Percentiles rank a stretch among this genome's conserved stretches.
Evolutionary conservation across 2,329 filamentous ascomycete species (phyloP).

Genomic region (Sclerotiophoma versabilis): DNA sequence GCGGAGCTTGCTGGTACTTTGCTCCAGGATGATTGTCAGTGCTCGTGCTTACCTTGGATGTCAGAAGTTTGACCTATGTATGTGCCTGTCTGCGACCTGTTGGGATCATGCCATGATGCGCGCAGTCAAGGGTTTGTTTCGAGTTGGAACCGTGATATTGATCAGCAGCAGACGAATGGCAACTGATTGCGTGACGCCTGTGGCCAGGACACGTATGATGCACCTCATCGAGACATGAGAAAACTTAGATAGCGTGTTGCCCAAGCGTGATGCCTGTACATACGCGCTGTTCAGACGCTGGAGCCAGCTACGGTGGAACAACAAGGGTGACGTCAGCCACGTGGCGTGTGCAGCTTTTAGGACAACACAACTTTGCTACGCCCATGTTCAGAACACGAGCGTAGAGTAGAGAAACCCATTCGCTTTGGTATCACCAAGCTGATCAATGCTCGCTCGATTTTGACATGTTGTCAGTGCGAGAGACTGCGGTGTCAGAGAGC

Average conservation of each 20-base stretch:
- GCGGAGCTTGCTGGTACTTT: background rate
- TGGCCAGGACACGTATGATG: too few relatives aligned
- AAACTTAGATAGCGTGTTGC: too few relatives aligned
- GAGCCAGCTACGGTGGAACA: background rate
- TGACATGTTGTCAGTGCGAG: background rate
- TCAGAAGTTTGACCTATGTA: background rate
- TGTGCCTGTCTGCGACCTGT: background rate
- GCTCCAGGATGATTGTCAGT: background rate
- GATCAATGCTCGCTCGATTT: too few relatives aligned
- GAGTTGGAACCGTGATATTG: background rate
- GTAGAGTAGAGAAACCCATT: too few relatives aligned
- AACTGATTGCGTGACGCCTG: background rate
- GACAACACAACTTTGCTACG: too few relatives aligned
- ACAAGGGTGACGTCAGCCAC: slow-evolving; percentile 5
- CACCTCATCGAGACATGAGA: too few relatives aligned
- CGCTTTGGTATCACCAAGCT: too few relatives aligned
- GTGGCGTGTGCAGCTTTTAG: background rate
- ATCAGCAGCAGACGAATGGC: background rate
- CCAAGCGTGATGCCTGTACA: too few relatives aligned
- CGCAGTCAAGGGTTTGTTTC: slow-evolving; percentile 12
- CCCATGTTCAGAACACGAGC: too few relatives aligned
- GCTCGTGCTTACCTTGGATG: background rate
- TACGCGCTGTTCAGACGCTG: too few relatives aligned
- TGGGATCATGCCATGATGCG: slow-evolving; percentile 5
- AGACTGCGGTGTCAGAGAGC: background rate